Base-by-base conservation (phyloP, 108 stramenopile genomes). In the Stephanodiscus minutulus region DNA sequence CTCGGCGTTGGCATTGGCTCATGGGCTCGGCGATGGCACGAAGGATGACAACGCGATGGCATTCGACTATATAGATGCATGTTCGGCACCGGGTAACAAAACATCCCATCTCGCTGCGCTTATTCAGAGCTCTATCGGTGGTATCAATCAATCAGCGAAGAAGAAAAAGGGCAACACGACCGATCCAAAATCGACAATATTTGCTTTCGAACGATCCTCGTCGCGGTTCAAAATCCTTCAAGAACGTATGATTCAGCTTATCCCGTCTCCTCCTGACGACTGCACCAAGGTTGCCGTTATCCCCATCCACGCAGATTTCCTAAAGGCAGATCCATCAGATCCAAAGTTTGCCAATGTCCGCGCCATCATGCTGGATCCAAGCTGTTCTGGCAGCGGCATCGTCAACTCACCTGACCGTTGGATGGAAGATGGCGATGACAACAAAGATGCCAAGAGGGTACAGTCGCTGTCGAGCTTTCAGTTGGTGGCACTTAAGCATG, bases 1-100 rank as follows among this genome's bases (percentile, higher is more conserved):
- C 83, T 91, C 98, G 3, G 97, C 97, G 25, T 73, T 98, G 17
- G 96, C 88, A 24, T 74, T 99, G 72, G 82, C 89, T 28, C 79
- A 81, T 66, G 90, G 90, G 2, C 79, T 73, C 66, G 66, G 58
- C 37, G 77, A 74, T 28, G 70, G 71, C 37, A 39, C 78, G 48
- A 79, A 64, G 1, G 56, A 61, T 54, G 47, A 11, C 57, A 21
- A 37, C 21, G 20, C 60, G 31, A 7, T 47, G 31, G 29, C 70
- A 7, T 82, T 75, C 24, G 88, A 91, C 64, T 85, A 84, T 20
- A 84, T 99, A 37, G 99, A 99, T 81, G 99, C 99, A n/a, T 98
- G 97, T 74, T 95, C 98, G 13, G 98, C 99, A 28, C 99, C 99
- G 2, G 99, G 99, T 0, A 99, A 98, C 75, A 99, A 99, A 73